These are phyloP conservation scores for Ophiostoma ips DNA, from an alignment of 2,329 filamentous ascomycete species.

Conservation along the genomic window DNA sequence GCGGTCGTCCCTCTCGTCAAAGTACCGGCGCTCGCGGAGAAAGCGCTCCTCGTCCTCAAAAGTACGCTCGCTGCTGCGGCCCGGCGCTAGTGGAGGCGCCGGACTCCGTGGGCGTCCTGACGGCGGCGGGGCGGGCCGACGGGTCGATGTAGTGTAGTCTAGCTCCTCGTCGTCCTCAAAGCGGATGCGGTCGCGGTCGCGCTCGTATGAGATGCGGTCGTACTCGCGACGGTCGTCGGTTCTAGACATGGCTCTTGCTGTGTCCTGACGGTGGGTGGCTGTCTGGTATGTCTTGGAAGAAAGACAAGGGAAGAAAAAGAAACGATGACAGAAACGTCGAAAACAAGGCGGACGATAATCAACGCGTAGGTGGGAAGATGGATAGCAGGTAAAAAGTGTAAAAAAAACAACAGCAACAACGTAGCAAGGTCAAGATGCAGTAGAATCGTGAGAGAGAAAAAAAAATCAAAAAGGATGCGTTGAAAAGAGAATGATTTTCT, in stretches of 20 bases:
- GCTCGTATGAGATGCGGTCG: conserved; percentile 34
- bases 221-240: conserved; percentile 24
- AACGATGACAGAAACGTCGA: too few relatives aligned
- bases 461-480: background rate
- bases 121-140: conserved; percentile 16
- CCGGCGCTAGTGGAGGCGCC: conserved; percentile 15
- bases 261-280: too few relatives aligned
- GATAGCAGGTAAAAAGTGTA: too few relatives aligned
- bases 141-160: conserved; percentile 2
- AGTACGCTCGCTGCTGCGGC: conserved; percentile 24
- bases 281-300: too few relatives aligned
- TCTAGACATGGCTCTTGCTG: conserved; percentile 9
- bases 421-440: too few relatives aligned
- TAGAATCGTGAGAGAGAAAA: background rate
- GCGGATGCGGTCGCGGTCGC: conserved; percentile 30
- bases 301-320: too few relatives aligned
- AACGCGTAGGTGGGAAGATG: too few relatives aligned
- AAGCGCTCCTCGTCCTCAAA: conserved; percentile 33
- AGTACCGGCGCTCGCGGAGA: conserved; percentile 30
- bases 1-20: conserved; percentile 38
- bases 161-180: conserved; percentile 41
- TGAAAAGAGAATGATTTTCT: background rate
- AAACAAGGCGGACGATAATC: too few relatives aligned
- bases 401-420: too few relatives aligned
- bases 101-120: conserved; percentile 26